Base-by-base conservation (phyloP, 768 basidiomycete genomes). In the Xanthoconium stramineum region DNA sequence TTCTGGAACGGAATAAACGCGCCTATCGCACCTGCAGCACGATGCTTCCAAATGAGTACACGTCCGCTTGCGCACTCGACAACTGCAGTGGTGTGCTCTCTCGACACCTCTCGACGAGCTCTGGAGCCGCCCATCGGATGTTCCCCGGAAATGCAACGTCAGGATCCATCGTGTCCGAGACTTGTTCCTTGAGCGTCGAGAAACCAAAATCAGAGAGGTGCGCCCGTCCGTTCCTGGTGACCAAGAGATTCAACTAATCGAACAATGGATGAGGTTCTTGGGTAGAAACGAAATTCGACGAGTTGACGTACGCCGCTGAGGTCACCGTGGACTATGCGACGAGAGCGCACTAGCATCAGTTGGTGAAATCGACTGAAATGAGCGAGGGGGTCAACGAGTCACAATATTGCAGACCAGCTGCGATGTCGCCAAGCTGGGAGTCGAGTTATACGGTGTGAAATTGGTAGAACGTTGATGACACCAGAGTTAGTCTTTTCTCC, bases 321-420 rank as follows among this genome's bases (percentile, higher is more conserved):
- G 45, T 78, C 77, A 4, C 77, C 76, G 30, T 78, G 77, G 24
- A 75, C 64, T 24, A 66, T 15, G n/a, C 55, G 24, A 68, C 56
- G 46, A 14, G 61, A 40, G 43, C 62, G 64, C 48, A 69, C 64
- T 71, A 51, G 42, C 30, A 42, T 38, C 20, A 19, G 47, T 58
- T 20, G 20, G 35, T 30, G 14, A 58, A 32, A 44, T 42, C 7
- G 20, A 30, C 8, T 13, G 28, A 13, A 32, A 28, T 15, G 9
- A 43, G 5, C 20, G 9, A 47, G 32, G 24, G 7, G 12, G n/a
- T 0, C 3, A 6, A 43, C 17, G 20, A 49, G 52, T 32, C 32
- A 69, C 68, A n/a, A 50, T 70, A 66, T 3, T 32, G 17, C 35
- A 70, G 44, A 32, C 69, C 69, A 33, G 56, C 39, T 37, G 66